A percentile compares a stretch with the other conserved stretches of the same genome.
These are phyloP conservation scores for Paralagenidium karlingii DNA, from an alignment of 352 stramenopile genomes.

Conservation along the genomic window DNA sequence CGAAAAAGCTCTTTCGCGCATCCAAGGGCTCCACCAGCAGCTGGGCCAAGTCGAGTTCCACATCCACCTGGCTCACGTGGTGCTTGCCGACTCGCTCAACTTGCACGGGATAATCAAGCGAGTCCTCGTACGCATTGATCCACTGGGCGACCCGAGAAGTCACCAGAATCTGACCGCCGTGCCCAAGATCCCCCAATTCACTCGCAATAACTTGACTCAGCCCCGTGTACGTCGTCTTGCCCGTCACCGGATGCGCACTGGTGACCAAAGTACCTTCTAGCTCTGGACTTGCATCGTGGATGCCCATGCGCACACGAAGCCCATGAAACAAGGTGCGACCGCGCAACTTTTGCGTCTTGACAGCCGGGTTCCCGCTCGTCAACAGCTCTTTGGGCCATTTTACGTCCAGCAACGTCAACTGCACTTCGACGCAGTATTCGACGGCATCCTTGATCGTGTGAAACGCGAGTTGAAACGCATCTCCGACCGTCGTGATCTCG, in stretches of 20 bases:
- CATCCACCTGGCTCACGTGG: slow-evolving; percentile 25
- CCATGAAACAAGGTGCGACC: slow-evolving; percentile 37
- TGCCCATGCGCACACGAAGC: slow-evolving; percentile 62
- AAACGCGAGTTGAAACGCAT: slow-evolving; percentile 62
- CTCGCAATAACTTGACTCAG: slow-evolving; percentile 45
- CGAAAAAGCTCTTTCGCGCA: no score
- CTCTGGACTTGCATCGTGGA: slow-evolving; percentile 45
- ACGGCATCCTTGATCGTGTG: slow-evolving; percentile 49
- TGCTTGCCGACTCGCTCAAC: slow-evolving; percentile 41
- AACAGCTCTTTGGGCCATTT: slow-evolving; percentile 47
- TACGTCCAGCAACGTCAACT: slow-evolving; percentile 32
- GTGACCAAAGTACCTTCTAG: slow-evolving; percentile 30
- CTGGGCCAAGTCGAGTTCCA: slow-evolving; percentile 47
- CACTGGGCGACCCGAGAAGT: slow-evolving; percentile 42
- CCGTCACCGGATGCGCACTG: slow-evolving; percentile 47
- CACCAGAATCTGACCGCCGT: slow-evolving; percentile 57
- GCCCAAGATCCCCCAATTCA: slow-evolving; percentile 49
- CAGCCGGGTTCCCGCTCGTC: slow-evolving; percentile 21
- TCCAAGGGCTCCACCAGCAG: slow-evolving; percentile 35
- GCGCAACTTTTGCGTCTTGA: slow-evolving; percentile 17
- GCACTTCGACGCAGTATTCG: slow-evolving; percentile 43
- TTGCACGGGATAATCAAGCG: slow-evolving; percentile 23
- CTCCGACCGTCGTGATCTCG: slow-evolving; percentile 58
- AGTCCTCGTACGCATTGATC: slow-evolving; percentile 20
- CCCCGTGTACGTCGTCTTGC: slow-evolving; percentile 51